Evolutionary conservation across 2,329 filamentous ascomycete genomes (phyloP), one percentile per base, ranked within the genome.

Genomic region (Pseudomassariella vexata): DNA sequence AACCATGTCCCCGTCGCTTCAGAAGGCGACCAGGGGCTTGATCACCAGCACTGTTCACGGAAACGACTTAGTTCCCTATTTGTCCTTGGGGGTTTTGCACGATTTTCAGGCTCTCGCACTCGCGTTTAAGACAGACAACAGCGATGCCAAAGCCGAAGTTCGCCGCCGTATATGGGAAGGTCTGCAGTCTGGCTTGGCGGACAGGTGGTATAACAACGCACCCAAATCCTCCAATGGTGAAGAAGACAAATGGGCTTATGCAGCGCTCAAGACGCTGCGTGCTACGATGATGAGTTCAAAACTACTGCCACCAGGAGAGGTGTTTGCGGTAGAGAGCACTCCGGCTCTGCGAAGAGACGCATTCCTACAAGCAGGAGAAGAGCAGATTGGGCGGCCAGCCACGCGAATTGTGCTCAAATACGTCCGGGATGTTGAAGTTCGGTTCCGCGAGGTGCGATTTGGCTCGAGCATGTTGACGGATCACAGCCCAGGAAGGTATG

Each of bases 11-110:
- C 68, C 80, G 0, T 73, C 78, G 3, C 67, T 89, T 6, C 75
- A 82, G 24, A 73, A 73, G 37, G 79, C 79, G 9, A 88, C 84
- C 0, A 70, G 80, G 10, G 83, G 82, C 2, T 67, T 89, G 6
- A 81, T 89, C 38, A 89, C 84, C 3, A 86, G 77, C 7, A 68
- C 84, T 5, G 73, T 87, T 9, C 80, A 88, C 46, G 79, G 80
- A 12, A 73, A 79, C 49, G 84, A 89, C 48, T 62, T 88, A 8
- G 82, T 89, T 0, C 84, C 84, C 0, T 78, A 75, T 32, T 68
- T 89, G 5, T 87, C 82, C 0, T 67, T 88, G 0, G 84, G 84
- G 3, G 70, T 84, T 1, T 60, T 89, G 3, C 82, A 86, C 45
- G 84, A 89, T 51, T 73, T 87, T 36, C 83, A 86, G 52, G 76